Conservation (phyloP, 2,329 filamentous ascomycete species). For the Cladosporium sp. region DNA sequence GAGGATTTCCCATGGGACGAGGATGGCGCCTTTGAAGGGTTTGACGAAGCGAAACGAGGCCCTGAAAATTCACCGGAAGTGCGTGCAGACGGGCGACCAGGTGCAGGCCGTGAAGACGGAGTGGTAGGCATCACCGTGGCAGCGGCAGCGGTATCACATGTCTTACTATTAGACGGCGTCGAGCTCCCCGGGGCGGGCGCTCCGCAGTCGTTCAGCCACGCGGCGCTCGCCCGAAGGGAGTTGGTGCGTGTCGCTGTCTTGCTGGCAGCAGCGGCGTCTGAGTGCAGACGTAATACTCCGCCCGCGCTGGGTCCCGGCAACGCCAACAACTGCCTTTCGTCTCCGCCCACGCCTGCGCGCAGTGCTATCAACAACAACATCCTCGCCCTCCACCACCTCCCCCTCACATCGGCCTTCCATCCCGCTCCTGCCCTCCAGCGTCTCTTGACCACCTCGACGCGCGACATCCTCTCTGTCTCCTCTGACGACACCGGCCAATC, state of each 20-base stretch:
- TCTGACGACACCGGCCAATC: background rate
- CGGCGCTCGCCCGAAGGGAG: background rate
- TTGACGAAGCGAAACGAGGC: background rate
- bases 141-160: background rate
- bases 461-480: background rate
- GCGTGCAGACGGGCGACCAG: background rate
- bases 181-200: background rate
- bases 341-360: too few species aligned
- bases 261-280: too few species aligned
- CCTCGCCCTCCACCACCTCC: background rate
- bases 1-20: background rate
- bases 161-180: background rate
- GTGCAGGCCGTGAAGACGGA: background rate
- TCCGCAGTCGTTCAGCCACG: background rate
- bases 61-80: background rate
- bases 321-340: too few species aligned
- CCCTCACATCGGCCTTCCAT: background rate
- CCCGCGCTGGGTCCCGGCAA: too few species aligned
- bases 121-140: background rate
- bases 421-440: background rate
- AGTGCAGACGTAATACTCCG: too few species aligned
- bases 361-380: background rate
- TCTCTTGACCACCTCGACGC: too few species aligned
- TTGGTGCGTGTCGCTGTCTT: too few species aligned
- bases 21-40: slow-evolving; percentile 7